phyloP scores from a whole-genome alignment of 164 flowering plant genomes.

The Vitis vinifera region DNA sequence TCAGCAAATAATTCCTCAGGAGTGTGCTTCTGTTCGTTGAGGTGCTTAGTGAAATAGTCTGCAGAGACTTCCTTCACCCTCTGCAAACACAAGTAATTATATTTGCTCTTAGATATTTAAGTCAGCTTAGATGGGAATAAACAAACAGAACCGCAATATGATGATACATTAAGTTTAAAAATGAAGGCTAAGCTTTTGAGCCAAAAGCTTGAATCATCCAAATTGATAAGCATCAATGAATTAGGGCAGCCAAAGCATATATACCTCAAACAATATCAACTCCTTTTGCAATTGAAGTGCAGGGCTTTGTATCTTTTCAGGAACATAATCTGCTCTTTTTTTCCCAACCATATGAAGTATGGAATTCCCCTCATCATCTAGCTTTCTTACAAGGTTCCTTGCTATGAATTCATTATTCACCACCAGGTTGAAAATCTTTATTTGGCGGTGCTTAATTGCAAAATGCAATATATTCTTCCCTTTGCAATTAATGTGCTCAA shows the following conservation, averaged over 20 bases:
- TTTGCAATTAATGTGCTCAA: background rate
- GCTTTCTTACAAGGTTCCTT: background rate
- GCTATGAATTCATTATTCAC: background rate
- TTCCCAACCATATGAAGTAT: slow-evolving; percentile 15
- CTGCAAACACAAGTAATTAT: background rate
- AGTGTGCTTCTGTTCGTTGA: background rate
- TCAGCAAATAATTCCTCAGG: slow-evolving; percentile 6
- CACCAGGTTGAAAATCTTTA: background rate
- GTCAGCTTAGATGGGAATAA: too few species aligned
- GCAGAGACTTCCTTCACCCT: slow-evolving; percentile 4
- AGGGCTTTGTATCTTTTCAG: background rate
- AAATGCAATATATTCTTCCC: slow-evolving; percentile 15
- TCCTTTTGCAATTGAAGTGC: slow-evolving; percentile 15
- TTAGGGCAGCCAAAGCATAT: background rate
- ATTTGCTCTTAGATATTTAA: too few species aligned
- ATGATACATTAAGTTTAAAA: too few species aligned
- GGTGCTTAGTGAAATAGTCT: background rate
- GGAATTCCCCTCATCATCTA: slow-evolving; percentile 6
- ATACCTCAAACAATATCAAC: slow-evolving; percentile 8
- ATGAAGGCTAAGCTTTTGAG: too few species aligned
- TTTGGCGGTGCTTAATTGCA: slow-evolving; percentile 11
- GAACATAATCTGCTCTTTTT: background rate
- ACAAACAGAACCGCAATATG: too few species aligned
- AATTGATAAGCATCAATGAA: background rate
- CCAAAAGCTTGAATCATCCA: background rate